Evolutionary conservation across 2,329 filamentous ascomycete genomes (phyloP).

Genomic region (Basipetospora sp.): DNA sequence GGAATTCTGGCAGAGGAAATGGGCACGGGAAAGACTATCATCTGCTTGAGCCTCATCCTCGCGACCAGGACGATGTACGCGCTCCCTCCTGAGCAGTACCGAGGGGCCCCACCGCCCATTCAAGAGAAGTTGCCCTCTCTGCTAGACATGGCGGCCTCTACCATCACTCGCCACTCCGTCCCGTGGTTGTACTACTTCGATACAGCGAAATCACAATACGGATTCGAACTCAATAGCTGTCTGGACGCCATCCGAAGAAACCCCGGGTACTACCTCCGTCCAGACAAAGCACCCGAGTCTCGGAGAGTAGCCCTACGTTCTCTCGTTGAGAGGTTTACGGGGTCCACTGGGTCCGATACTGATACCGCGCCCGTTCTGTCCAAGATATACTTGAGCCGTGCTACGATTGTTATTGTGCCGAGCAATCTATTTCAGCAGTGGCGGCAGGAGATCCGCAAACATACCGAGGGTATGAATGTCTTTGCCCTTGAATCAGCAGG

Average conservation of each 20-base stretch:
- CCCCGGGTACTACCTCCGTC: conserved; percentile 43
- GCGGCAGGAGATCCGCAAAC: conserved; percentile 65
- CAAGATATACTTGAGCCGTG: conserved; percentile 47
- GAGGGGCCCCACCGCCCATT: conserved; percentile 23
- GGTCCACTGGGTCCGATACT: no score
- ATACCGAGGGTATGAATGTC: conserved; percentile 52
- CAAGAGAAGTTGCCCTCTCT: conserved; percentile 44
- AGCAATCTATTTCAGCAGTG: conserved; percentile 75
- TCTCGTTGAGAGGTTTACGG: neutral
- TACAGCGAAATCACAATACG: conserved; percentile 26
- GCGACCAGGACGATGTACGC: conserved; percentile 59
- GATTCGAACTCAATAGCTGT: conserved; percentile 39
- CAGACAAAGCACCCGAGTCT: conserved; percentile 22
- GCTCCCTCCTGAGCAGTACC: conserved; percentile 47
- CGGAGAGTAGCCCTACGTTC: conserved; percentile 2
- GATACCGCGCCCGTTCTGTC: conserved; percentile 9
- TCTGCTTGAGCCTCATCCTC: conserved; percentile 63
- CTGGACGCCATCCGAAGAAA: conserved; percentile 41
- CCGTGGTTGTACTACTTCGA: conserved; percentile 58
- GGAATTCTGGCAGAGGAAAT: conserved; percentile 72
- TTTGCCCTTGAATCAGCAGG: conserved; percentile 40
- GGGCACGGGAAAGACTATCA: conserved; percentile 76
- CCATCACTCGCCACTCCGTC: conserved; percentile 48
- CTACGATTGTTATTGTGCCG: conserved; percentile 67
- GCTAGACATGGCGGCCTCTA: conserved; percentile 60